Conservation (phyloP, 2,329 filamentous ascomycete species). For the Exophiala alcalophila region DNA sequence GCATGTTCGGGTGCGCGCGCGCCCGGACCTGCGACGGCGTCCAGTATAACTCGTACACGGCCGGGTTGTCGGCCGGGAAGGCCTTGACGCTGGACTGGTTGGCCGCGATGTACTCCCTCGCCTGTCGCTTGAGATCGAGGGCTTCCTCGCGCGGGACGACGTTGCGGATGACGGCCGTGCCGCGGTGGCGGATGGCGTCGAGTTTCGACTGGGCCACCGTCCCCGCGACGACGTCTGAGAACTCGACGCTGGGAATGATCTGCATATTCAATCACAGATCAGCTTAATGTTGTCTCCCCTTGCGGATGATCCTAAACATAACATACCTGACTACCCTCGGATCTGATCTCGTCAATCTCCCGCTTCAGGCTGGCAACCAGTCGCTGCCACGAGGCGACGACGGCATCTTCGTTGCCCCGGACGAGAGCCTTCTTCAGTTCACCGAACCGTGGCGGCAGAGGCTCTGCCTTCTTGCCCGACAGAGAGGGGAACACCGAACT, state of each 20-base stretch:
- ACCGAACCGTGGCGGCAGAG: conserved; percentile 43
- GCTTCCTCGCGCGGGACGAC: conserved; percentile 64
- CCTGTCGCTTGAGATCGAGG: conserved; percentile 61
- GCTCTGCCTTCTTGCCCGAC: conserved; percentile 42
- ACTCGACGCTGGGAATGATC: conserved; percentile 45
- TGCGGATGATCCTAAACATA: too few relatives aligned
- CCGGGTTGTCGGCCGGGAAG: conserved; percentile 64
- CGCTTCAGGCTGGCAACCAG: conserved; percentile 40
- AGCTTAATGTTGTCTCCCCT: too few relatives aligned
- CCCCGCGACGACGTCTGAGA: conserved; percentile 40
- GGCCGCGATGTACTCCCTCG: conserved; percentile 62
- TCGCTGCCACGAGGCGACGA: conserved; percentile 43
- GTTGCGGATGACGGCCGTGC: conserved; percentile 62
- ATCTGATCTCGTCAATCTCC: conserved; percentile 43
- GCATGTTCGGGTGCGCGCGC: conserved; percentile 62
- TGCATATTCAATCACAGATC: too few relatives aligned
- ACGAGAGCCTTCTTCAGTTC: conserved; percentile 42
- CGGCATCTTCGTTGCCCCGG: conserved; percentile 39
- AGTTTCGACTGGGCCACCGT: conserved; percentile 36
- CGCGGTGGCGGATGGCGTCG: conserved; percentile 58
- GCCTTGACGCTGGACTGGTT: conserved; percentile 56
- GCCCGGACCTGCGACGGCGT: conserved; percentile 65
- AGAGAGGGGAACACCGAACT: conserved; percentile 50
- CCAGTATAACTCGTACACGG: conserved; percentile 76
- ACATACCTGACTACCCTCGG: conserved; percentile 41